Conservation (phyloP, 2,329 filamentous ascomycete species). For the Coniella lustricola region DNA sequence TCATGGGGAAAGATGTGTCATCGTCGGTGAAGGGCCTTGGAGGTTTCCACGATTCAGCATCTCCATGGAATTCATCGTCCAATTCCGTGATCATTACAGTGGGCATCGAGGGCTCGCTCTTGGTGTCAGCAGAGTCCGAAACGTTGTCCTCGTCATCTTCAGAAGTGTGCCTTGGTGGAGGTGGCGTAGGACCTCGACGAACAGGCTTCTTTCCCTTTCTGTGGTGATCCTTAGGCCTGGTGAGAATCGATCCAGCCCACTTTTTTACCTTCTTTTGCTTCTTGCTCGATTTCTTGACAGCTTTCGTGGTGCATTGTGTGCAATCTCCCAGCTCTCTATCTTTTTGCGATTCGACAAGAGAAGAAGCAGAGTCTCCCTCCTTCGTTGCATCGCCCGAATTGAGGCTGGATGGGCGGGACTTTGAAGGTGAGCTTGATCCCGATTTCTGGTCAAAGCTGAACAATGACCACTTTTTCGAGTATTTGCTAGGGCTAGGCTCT, state of each 20-base stretch:
- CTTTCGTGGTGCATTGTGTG: constrained; percentile 20
- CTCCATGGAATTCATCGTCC: constrained; percentile 21
- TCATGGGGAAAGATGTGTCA: constrained; percentile 69
- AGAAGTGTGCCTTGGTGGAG: constrained; percentile 26
- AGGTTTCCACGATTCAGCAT: constrained; percentile 30
- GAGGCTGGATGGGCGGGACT: constrained; percentile 39
- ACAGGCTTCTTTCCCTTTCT: constrained; percentile 36
- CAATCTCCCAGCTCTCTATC: constrained; percentile 23
- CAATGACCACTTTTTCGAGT: constrained; percentile 54
- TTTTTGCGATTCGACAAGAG: constrained; percentile 31
- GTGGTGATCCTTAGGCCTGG: constrained; percentile 48
- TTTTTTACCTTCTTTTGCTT: constrained; percentile 67
- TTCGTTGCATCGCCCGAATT: constrained; percentile 35
- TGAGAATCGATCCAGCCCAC: constrained; percentile 62
- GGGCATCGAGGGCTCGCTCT: constrained; percentile 28
- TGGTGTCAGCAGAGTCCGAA: constrained; percentile 20
- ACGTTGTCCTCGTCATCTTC: constrained; percentile 25
- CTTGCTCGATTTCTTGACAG: constrained; percentile 25
- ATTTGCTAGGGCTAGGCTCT: constrained; percentile 43
- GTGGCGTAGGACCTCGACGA: constrained; percentile 41
- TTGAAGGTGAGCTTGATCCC: constrained; percentile 38
- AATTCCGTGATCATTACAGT: constrained; percentile 37
- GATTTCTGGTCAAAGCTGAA: constrained; percentile 52
- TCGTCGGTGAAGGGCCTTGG: constrained; percentile 39
- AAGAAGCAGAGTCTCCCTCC: constrained; percentile 17